Evolutionary conservation across 805 yeast species (phyloP).

Genomic region (Priceomyces fermenticarens): DNA sequence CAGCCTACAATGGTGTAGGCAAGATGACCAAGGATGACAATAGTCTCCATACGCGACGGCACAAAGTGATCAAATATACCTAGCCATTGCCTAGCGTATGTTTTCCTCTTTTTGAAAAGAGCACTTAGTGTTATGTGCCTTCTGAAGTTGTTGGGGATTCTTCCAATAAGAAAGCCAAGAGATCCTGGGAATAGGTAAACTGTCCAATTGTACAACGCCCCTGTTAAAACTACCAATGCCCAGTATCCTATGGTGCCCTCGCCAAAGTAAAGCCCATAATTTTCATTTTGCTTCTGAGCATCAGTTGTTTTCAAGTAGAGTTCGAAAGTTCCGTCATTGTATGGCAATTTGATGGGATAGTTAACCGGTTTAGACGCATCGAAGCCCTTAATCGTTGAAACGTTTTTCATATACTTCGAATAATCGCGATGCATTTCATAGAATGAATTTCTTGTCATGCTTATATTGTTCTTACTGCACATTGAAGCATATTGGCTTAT

Average conservation of each 20-base stretch:
- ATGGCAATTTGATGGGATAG: constrained; percentile 78
- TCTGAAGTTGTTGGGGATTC: constrained; percentile 19
- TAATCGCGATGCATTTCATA: background rate
- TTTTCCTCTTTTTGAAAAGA: constrained; percentile 15
- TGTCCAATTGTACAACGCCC: constrained; percentile 42
- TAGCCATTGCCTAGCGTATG: constrained; percentile 17
- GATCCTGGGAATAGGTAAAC: constrained; percentile 37
- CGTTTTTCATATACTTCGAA: constrained; percentile 2
- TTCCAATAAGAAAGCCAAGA: constrained; percentile 26
- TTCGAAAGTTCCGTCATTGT: constrained; percentile 89
- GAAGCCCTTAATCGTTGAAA: background rate
- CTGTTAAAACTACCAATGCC: constrained; percentile 41
- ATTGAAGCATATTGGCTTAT: constrained; percentile 11
- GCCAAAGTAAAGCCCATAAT: constrained; percentile 24
- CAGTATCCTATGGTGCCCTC: constrained; percentile 48
- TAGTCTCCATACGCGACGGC: constrained; percentile 37
- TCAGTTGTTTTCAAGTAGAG: no score
- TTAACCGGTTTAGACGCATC: background rate
- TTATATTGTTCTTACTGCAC: constrained; percentile 11
- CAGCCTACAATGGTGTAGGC: constrained; percentile 14
- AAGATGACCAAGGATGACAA: constrained; percentile 22
- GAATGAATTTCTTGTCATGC: constrained; percentile 5
- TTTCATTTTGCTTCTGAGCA: constrained; percentile 34
- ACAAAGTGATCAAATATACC: constrained; percentile 21
- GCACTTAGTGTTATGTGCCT: constrained; percentile 20